Conservation (phyloP, 345 rosid genomes). For the Salix viminalis region DNA sequence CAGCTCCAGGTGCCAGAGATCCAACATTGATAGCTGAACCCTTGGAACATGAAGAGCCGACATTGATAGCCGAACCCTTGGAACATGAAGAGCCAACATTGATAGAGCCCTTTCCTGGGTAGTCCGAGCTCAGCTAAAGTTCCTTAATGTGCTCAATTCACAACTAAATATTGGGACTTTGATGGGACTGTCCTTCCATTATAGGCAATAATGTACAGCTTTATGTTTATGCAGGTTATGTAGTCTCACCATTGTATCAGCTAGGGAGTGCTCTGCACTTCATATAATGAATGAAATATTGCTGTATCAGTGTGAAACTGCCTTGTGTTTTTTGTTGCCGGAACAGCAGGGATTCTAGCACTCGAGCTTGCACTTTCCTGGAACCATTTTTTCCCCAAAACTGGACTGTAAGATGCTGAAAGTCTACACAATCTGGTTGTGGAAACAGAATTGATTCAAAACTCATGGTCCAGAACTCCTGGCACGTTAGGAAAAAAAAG, state of each 20-base stretch:
- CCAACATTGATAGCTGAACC: neutral
- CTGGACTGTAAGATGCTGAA: neutral
- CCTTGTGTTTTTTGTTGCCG: neutral
- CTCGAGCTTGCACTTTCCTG: neutral
- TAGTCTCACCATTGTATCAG: neutral
- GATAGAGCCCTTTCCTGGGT: conserved; percentile 9
- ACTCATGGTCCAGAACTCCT: neutral
- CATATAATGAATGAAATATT: neutral
- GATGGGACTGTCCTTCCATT: neutral
- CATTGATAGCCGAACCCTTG: neutral
- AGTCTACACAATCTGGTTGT: neutral
- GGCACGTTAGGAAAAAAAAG: neutral
- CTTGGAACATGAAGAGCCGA: neutral
- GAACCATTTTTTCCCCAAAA: neutral
- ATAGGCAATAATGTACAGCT: neutral
- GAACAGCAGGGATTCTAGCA: neutral
- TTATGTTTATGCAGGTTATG: neutral
- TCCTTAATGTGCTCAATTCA: neutral
- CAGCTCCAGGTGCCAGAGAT: too few relatives aligned
- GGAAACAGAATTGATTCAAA: neutral
- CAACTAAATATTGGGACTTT: neutral
- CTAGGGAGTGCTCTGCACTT: neutral
- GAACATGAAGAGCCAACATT: neutral
- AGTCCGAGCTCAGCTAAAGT: neutral
- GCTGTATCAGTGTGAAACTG: neutral